These are phyloP conservation scores for Globisporangium sylvaticum DNA, from an alignment of 352 stramenopile species.

Conservation along the genomic window DNA sequence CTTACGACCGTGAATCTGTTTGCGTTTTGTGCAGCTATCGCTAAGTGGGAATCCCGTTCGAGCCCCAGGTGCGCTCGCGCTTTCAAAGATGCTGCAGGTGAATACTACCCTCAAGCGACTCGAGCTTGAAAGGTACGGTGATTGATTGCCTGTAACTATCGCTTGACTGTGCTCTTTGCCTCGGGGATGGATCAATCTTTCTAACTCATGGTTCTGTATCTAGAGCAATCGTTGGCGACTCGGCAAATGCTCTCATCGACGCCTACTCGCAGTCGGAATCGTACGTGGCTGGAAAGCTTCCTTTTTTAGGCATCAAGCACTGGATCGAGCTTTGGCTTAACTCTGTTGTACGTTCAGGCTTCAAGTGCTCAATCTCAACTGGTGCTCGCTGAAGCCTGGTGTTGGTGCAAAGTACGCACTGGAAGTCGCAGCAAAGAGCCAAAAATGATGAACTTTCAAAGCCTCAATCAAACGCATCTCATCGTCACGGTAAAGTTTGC, in stretches of 20 bases:
- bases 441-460: background rate
- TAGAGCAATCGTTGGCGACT: conserved; percentile 22
- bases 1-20: conserved; percentile 8
- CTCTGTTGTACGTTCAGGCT: conserved; percentile 17
- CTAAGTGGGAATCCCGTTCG: conserved; percentile 34
- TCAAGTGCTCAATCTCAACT: conserved; percentile 28
- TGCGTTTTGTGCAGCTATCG: conserved; percentile 3
- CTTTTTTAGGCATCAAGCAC: background rate
- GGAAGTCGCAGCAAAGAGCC: conserved; percentile 2
- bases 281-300: conserved; percentile 18
- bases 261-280: conserved; percentile 24
- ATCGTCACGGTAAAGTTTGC: background rate
- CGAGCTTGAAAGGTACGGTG: conserved; percentile 27
- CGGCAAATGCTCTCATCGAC: conserved; percentile 22
- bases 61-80: conserved; percentile 14
- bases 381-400: conserved; percentile 26
- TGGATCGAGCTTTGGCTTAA: background rate
- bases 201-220: background rate
- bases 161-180: background rate
- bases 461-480: background rate
- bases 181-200: background rate
- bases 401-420: conserved; percentile 15
- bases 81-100: conserved; percentile 31
- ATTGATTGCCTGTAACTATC: background rate
- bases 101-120: conserved; percentile 26